A percentile compares a stretch with the other conserved stretches of the same genome.
phyloP scores from a whole-genome alignment of 176 grass and related monocot genomes.

The Aechmea fasciata region DNA sequence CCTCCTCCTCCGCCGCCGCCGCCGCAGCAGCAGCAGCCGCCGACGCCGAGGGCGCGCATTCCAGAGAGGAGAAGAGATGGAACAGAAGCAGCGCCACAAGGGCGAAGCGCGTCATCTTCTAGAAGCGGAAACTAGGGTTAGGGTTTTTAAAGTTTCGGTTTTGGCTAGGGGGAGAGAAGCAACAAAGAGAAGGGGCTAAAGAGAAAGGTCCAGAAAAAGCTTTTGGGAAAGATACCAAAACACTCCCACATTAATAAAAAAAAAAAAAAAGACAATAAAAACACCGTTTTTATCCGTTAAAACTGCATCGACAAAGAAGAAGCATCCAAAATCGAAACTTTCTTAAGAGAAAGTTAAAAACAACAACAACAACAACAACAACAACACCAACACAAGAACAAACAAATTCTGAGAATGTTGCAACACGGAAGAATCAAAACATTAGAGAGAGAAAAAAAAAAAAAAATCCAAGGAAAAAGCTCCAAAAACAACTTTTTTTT shows the following conservation, averaged over 20 bases:
- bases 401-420: too few relatives aligned
- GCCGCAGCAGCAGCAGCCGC: neutral
- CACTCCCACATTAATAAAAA: neutral
- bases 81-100: slow-evolving; percentile 13
- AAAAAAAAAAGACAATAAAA: neutral
- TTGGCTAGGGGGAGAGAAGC: slow-evolving; percentile 6
- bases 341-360: too few relatives aligned
- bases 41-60: neutral
- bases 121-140: slow-evolving; percentile 12
- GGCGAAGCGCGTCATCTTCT: slow-evolving; percentile 18
- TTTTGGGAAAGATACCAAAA: neutral
- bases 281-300: neutral
- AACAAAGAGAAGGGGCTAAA: slow-evolving; percentile 14
- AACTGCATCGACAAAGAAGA: slow-evolving; percentile 17
- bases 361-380: too few relatives aligned
- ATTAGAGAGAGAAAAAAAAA: too few relatives aligned
- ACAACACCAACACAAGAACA: too few relatives aligned
- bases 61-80: neutral
- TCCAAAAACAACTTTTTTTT: too few relatives aligned
- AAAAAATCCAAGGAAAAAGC: too few relatives aligned
- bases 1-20: neutral
- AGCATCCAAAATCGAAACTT: slow-evolving; percentile 12
- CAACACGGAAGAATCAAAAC: too few relatives aligned
- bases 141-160: slow-evolving; percentile 14
- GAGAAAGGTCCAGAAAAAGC: slow-evolving; percentile 10